Base-by-base conservation (phyloP, 768 basidiomycete genomes). In the Psilocybe tampanensis region DNA sequence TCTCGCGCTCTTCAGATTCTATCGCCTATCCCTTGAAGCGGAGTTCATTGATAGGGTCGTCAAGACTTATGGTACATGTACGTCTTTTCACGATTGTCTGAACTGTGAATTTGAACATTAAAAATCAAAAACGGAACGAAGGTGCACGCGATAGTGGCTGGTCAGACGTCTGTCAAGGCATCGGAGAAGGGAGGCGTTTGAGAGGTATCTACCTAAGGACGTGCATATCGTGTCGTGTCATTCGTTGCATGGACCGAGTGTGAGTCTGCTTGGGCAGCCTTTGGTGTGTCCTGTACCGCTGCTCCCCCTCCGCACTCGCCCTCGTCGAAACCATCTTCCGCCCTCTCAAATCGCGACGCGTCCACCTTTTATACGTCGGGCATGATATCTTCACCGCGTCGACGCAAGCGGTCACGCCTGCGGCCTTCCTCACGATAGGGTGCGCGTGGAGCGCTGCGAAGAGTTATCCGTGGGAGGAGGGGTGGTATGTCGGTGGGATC, bases 401-500 rank as follows among this genome's bases (percentile, higher is more conserved):
- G 64, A 98, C 97, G 0, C 97, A 99, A 72, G 97, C 96, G 0
- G 96, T 97, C 13, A 98, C 94, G 0, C 97, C 98, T 65, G 96
- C 96, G 11, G 97, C 97, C 0, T 98, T 98, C 77, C 78, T 99
- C 18, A 94, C 97, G 61, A 99, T 99, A 97, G 97, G 97, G 7
- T 96, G 94, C 0, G 97, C 97, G 0, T 99, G 97, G 97, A 83
- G 85, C 34, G 80, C 83, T 33, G 79, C 86, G 9, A 73, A 76
- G 8, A 78, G 81, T 19, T 98, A 97, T 70, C 97, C 96, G 3
- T 98, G 97, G 97, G 96, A 98, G 72, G 85, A 90, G 41, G 92
- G 93, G 1, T 86, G 91, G 47, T 98, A 98, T 72, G 93, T 97
- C 33, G 93, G 95, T 19, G 97, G 97, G 0, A 95, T 99, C 64